Percentiles rank a stretch among this genome's conserved stretches.
phyloP scores from a whole-genome alignment of 176 grass and related monocot species.

The Cymbopogon citratus region DNA sequence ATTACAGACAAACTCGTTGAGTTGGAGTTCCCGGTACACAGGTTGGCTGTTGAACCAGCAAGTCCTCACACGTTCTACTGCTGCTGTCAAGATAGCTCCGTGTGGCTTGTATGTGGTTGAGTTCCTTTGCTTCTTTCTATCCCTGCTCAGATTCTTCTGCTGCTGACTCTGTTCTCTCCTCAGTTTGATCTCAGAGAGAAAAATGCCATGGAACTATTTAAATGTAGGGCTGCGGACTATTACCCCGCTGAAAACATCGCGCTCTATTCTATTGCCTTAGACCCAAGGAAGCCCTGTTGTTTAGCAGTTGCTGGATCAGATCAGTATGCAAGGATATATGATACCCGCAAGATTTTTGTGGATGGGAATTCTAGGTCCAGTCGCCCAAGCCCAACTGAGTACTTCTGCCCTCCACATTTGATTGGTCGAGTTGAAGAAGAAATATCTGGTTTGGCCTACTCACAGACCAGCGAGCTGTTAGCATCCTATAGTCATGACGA shows the following conservation, averaged over 20 bases:
- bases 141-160: not conserved
- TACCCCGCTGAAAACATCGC: not conserved
- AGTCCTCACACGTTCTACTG: conserved; percentile 68
- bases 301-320: conserved; percentile 60
- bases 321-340: conserved; percentile 52
- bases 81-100: conserved; percentile 51
- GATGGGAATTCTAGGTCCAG: conserved; percentile 31
- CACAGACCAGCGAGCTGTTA: conserved; percentile 59
- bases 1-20: conserved; percentile 29
- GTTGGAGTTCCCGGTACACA: conserved; percentile 29
- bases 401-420: conserved; percentile 46
- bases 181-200: conserved; percentile 75
- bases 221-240: conserved; percentile 8
- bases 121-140: not conserved
- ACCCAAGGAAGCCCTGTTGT: conserved; percentile 54
- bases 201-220: conserved; percentile 31
- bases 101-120: conserved; percentile 36
- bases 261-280: conserved; percentile 55
- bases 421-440: conserved; percentile 25
- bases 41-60: conserved; percentile 62
- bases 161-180: conserved; percentile 7
- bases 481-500: conserved; percentile 51
- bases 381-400: conserved; percentile 17
- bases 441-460: conserved; percentile 75
- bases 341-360: conserved; percentile 51